phyloP scores from a whole-genome alignment of 2,329 filamentous ascomycete genomes.

The Botryotinia narcissicola region DNA sequence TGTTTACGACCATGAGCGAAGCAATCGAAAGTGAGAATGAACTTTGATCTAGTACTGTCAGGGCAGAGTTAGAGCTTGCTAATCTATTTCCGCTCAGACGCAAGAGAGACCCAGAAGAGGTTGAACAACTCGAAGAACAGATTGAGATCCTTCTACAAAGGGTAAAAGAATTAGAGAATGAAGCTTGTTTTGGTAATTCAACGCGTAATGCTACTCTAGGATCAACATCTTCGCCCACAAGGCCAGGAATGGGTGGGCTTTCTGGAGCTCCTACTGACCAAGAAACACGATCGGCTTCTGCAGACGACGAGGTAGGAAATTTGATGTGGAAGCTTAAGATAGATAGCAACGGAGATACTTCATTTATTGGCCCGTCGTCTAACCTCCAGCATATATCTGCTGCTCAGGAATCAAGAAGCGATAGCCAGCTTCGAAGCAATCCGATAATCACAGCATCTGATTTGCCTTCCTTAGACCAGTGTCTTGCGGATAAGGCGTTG shows the following conservation, averaged over 20 bases:
- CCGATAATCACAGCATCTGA: background rate
- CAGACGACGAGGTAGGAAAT: background rate
- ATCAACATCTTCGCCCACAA: background rate
- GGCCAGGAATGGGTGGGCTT: background rate
- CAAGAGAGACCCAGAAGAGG: conserved; percentile 1
- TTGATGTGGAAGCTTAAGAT: conserved; percentile 1
- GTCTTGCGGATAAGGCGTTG: background rate
- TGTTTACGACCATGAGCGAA: background rate
- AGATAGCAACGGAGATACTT: background rate
- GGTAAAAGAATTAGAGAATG: background rate
- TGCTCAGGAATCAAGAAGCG: background rate
- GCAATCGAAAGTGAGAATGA: background rate
- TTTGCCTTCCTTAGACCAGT: background rate
- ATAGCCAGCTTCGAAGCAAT: background rate
- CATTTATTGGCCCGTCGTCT: background rate
- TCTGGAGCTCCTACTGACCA: background rate
- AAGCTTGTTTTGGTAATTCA: background rate
- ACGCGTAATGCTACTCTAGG: background rate
- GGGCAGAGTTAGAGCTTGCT: background rate
- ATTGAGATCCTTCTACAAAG: background rate
- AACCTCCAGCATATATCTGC: background rate
- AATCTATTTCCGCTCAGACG: background rate
- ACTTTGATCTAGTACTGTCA: background rate
- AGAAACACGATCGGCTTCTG: background rate
- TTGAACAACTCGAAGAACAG: background rate